Evolutionary conservation across 306 rosid genomes (phyloP).

Genomic region (Parietaria judaica): DNA sequence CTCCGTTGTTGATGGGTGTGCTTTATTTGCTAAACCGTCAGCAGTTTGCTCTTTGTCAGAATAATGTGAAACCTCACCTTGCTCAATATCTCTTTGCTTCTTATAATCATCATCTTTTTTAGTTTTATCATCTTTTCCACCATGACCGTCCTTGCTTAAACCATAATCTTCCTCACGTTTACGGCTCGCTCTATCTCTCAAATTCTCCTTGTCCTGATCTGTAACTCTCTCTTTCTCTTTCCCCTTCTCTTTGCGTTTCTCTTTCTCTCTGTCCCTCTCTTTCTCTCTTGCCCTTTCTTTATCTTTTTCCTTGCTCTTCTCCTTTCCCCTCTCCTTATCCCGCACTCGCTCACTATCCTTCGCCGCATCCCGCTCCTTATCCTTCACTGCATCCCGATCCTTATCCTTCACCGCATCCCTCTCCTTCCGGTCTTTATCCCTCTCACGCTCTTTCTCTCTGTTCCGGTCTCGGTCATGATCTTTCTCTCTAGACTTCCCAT

Average conservation of each 20-base stretch:
- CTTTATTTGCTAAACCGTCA: slow-evolving; percentile 25
- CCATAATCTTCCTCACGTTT: slow-evolving; percentile 49
- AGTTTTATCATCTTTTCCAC: slow-evolving; percentile 30
- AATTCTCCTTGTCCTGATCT: slow-evolving; percentile 40
- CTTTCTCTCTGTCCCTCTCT: slow-evolving; percentile 27
- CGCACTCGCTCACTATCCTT: slow-evolving; percentile 48
- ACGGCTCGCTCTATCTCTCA: slow-evolving; percentile 43
- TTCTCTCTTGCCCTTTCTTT: slow-evolving; percentile 16
- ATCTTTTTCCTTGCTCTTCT: slow-evolving; percentile 10
- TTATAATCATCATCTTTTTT: slow-evolving; percentile 38
- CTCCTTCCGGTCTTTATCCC: slow-evolving; percentile 62
- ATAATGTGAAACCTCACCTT: slow-evolving; percentile 29
- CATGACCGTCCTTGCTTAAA: slow-evolving; percentile 27
- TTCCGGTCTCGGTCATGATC: slow-evolving; percentile 62
- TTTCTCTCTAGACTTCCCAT: slow-evolving; percentile 53
- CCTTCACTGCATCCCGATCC: slow-evolving; percentile 35
- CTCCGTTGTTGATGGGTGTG: slow-evolving; percentile 32
- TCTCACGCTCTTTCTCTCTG: slow-evolving; percentile 54
- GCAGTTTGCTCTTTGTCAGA: slow-evolving; percentile 28
- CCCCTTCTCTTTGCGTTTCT: slow-evolving; percentile 31
- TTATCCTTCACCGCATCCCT: slow-evolving; percentile 47
- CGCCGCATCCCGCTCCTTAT: slow-evolving; percentile 57
- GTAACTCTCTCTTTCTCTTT: slow-evolving; percentile 28
- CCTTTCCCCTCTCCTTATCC: slow-evolving; percentile 21
- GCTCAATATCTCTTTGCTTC: slow-evolving; percentile 41